A percentile compares a stretch with the other conserved stretches of the same genome.
phyloP scores from a whole-genome alignment of 2,329 filamentous ascomycete genomes.

The Xylogone sp. region DNA sequence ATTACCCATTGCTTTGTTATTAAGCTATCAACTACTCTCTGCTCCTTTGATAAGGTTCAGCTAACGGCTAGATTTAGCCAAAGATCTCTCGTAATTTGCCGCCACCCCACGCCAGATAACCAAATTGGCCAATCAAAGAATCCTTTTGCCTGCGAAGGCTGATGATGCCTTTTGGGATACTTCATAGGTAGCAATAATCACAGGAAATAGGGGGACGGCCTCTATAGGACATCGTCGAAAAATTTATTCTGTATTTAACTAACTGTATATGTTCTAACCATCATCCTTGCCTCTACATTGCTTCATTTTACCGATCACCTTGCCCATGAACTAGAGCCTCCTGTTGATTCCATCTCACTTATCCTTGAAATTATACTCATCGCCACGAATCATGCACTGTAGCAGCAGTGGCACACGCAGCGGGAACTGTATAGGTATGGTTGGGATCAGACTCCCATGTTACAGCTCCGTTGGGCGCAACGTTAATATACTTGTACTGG shows the following conservation, averaged over 20 bases:
- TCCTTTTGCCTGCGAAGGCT: neutral
- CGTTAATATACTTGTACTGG: constrained; percentile 65
- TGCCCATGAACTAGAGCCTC: too few relatives aligned
- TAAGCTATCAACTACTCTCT: too few relatives aligned
- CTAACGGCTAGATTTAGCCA: neutral
- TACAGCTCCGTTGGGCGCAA: constrained; percentile 47
- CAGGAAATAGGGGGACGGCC: too few relatives aligned
- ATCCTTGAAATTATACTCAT: neutral
- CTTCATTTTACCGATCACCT: too few relatives aligned
- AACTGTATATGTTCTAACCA: too few relatives aligned
- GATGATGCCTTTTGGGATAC: neutral
- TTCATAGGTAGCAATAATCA: neutral
- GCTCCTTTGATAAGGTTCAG: neutral
- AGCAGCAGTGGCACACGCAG: constrained; percentile 8
- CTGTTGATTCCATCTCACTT: neutral
- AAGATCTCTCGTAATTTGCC: neutral
- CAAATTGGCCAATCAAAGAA: neutral
- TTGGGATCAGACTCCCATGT: constrained; percentile 55
- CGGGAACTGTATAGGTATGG: constrained; percentile 15
- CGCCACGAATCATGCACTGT: constrained; percentile 14
- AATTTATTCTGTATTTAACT: too few relatives aligned
- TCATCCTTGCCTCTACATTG: too few relatives aligned
- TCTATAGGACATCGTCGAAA: too few relatives aligned
- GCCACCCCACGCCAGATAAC: neutral
- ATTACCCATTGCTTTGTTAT: too few relatives aligned